Evolutionary conservation across 2,329 filamentous ascomycete genomes (phyloP).

Genomic region (Penicillium italicum): DNA sequence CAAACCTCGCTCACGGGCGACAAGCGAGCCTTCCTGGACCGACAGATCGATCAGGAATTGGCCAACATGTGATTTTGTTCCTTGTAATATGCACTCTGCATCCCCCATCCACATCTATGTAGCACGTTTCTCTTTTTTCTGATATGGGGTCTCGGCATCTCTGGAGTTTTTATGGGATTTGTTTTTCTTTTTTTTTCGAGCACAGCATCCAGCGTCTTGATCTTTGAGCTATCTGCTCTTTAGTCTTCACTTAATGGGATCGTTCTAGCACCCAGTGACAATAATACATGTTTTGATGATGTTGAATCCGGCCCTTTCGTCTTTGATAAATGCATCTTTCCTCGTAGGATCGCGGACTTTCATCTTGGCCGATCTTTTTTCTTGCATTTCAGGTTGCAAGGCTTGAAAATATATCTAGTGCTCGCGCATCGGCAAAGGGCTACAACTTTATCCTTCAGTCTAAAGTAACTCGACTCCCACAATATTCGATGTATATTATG

Average conservation of each 20-base stretch:
- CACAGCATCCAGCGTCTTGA: conserved; percentile 10
- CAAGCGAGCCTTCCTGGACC: conserved; percentile 82
- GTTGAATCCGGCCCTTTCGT: not conserved
- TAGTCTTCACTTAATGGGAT: conserved; percentile 5
- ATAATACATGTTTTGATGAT: conserved; percentile 3
- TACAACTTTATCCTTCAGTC: no score
- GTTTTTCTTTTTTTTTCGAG: not conserved
- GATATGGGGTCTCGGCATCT: conserved; percentile 21
- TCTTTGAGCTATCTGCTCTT: not conserved
- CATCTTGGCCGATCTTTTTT: not conserved
- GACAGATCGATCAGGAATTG: conserved; percentile 87
- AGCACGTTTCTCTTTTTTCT: conserved; percentile 11
- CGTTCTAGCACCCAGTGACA: not conserved
- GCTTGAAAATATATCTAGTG: not conserved
- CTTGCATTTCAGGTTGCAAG: not conserved
- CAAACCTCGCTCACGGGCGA: conserved; percentile 86
- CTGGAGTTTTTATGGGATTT: conserved; percentile 17
- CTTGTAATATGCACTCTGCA: conserved; percentile 20
- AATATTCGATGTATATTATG: no score
- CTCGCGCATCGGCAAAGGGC: not conserved
- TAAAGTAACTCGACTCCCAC: no score
- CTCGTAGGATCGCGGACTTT: not conserved
- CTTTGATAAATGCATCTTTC: not conserved
- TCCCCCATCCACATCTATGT: not conserved
- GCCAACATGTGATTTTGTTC: conserved; percentile 71